Conservation (phyloP, 2,329 filamentous ascomycete genomes). For the Ilyonectria destructans region DNA sequence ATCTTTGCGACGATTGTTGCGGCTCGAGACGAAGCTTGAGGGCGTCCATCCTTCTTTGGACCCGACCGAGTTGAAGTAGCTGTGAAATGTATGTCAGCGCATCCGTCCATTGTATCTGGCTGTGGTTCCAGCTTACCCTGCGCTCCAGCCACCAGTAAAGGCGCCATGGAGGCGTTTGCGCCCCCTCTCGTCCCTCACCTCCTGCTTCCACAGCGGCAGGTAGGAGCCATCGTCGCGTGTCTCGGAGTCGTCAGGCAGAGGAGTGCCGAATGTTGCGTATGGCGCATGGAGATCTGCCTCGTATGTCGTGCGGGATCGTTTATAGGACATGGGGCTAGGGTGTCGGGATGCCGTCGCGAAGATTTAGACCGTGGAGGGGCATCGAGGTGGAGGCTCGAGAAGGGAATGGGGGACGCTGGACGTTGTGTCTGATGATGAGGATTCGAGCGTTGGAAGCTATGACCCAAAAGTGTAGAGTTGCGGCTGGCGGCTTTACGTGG, state of each 20-base stretch:
- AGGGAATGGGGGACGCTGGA: not conserved
- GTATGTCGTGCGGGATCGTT: conserved; percentile 84
- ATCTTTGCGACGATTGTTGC: conserved; percentile 83
- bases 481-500: conserved; percentile 15
- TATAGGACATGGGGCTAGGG: conserved; percentile 76
- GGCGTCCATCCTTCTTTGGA: conserved; percentile 99
- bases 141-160: conserved; percentile 97
- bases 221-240: conserved; percentile 92
- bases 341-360: conserved; percentile 25
- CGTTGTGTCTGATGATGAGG: not conserved
- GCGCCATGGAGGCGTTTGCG: conserved; percentile 94
- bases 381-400: conserved; percentile 19
- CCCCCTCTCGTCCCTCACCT: conserved; percentile 93
- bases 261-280: conserved; percentile 87
- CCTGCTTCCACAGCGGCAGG: conserved; percentile 98
- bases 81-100: conserved; percentile 54
- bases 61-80: conserved; percentile 98
- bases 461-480: conserved; percentile 20
- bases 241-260: conserved; percentile 85
- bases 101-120: not conserved
- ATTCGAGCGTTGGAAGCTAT: conserved; percentile 10
- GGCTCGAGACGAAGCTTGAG: conserved; percentile 91
- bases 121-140: conserved; percentile 77
- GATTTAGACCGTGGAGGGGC: conserved; percentile 10
- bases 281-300: conserved; percentile 84